Evolutionary conservation across 371 early-diverging fungal species (phyloP).

Genomic region (Fennellomyces sp.): DNA sequence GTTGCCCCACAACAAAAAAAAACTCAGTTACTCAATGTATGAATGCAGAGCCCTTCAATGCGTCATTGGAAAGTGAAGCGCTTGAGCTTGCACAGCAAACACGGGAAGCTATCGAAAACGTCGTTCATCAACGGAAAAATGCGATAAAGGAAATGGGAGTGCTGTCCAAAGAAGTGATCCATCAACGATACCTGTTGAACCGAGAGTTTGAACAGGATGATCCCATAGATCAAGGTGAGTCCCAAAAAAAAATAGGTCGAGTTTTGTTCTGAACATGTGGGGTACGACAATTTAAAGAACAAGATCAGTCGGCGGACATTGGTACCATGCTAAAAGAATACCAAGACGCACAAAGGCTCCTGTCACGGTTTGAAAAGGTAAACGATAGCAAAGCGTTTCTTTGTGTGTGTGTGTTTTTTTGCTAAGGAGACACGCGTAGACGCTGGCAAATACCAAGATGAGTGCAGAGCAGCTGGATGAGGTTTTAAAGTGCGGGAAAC

Average conservation of each 20-base stretch:
- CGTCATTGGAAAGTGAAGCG: background rate
- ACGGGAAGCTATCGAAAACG: background rate
- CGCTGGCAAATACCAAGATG: background rate
- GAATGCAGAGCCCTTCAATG: background rate
- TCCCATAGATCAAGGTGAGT: background rate
- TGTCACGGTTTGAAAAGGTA: slow-evolving; percentile 2
- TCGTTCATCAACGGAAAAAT: background rate
- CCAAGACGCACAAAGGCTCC: background rate
- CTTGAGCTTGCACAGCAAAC: background rate
- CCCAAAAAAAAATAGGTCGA: background rate
- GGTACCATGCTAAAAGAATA: slow-evolving; percentile 6
- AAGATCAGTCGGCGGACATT: background rate
- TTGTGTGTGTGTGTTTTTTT: background rate
- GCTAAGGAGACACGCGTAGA: background rate
- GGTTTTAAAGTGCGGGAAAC: background rate
- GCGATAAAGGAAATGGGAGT: background rate
- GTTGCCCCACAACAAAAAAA: background rate
- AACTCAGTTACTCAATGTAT: background rate
- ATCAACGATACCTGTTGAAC: too few relatives aligned
- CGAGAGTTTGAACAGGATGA: background rate
- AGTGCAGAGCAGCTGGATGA: background rate
- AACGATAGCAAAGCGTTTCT: background rate
- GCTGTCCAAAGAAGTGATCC: slow-evolving; percentile 3
- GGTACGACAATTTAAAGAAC: background rate
- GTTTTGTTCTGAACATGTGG: background rate